phyloP scores from a whole-genome alignment of 371 early-diverging fungal species.

The Fennellomyces sp. region DNA sequence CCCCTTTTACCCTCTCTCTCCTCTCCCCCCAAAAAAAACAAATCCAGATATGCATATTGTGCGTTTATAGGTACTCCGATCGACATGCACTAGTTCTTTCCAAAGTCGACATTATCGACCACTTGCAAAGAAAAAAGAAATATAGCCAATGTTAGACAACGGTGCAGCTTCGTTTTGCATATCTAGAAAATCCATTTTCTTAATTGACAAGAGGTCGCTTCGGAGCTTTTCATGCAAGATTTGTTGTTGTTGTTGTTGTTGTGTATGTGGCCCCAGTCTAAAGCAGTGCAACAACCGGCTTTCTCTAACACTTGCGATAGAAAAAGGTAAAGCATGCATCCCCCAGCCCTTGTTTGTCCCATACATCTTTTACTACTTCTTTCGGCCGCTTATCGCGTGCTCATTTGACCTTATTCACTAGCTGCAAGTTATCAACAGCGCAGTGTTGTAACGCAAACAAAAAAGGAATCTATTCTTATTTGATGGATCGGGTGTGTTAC shows the following conservation, averaged over 20 bases:
- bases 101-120: background rate
- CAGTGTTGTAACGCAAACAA: no score
- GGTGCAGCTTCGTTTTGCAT: background rate
- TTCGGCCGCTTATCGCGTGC: background rate
- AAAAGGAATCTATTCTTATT: no score
- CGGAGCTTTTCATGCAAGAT: background rate
- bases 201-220: background rate
- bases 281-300: background rate
- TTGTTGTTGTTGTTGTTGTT: background rate
- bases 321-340: no score
- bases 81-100: no score
- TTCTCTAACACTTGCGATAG: background rate
- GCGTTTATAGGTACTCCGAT: background rate
- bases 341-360: conserved; percentile 1
- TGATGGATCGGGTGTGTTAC: background rate
- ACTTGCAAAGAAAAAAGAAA: background rate
- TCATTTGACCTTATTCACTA: background rate
- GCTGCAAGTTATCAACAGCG: background rate
- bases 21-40: background rate
- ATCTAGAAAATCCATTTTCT: background rate
- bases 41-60: conserved; percentile 1
- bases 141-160: background rate
- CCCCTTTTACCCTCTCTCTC: background rate
- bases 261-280: background rate
- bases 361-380: background rate